phyloP scores from a whole-genome alignment of 345 rosid species.

The Triadica sebifera region DNA sequence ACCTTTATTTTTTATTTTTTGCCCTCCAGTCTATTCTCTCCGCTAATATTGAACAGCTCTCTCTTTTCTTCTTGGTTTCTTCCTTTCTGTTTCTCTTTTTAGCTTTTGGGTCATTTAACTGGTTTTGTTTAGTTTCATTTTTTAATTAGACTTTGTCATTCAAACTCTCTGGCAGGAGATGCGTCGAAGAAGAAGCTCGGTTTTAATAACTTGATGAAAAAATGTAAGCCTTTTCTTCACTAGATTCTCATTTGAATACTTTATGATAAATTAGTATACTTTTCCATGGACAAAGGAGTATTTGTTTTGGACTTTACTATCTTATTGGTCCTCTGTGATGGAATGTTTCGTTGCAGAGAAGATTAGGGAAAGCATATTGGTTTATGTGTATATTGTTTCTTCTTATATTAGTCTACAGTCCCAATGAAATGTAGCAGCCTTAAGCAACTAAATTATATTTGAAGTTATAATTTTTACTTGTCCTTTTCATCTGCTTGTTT shows the following conservation, averaged over 20 bases:
- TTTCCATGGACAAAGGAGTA: neutral
- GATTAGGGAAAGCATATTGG: neutral
- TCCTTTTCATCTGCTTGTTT: neutral
- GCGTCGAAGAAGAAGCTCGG: constrained; percentile 21
- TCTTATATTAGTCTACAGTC: neutral
- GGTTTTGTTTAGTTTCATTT: neutral
- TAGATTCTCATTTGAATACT: too few relatives aligned
- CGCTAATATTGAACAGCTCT: neutral
- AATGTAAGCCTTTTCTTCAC: neutral
- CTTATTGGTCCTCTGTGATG: neutral
- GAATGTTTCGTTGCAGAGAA: constrained; percentile 15
- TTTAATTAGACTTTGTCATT: neutral
- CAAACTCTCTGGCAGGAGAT: constrained; percentile 19
- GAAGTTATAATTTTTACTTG: too few relatives aligned
- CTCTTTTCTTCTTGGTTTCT: neutral
- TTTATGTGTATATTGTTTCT: neutral
- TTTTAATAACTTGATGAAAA: constrained; percentile 21
- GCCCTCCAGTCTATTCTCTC: constrained; percentile 6
- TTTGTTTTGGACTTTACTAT: neutral
- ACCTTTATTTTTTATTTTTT: neutral
- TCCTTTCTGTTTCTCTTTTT: constrained; percentile 3
- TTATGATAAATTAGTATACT: too few relatives aligned
- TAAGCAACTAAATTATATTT: too few relatives aligned
- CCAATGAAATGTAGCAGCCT: neutral
- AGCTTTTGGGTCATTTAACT: neutral